Conservation (phyloP, 192 early-diverging fungal genomes). For the Umbelopsis sp. region DNA sequence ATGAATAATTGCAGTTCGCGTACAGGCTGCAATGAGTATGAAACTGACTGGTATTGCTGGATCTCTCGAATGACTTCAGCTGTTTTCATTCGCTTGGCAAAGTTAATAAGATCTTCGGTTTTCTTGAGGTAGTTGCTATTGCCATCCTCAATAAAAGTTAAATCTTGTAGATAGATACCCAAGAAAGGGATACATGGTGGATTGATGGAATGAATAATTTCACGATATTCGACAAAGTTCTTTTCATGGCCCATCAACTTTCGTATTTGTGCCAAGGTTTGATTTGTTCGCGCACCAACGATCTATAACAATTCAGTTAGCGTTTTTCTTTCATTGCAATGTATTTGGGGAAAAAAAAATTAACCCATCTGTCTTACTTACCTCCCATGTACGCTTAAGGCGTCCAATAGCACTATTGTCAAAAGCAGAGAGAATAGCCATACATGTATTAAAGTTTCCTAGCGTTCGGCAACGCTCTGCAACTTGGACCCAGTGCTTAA, state of each 20-base stretch:
- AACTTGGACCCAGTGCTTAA: slow-evolving; percentile 85
- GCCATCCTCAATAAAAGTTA: slow-evolving; percentile 86
- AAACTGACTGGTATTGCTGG: slow-evolving; percentile 87
- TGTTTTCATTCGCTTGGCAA: slow-evolving; percentile 85
- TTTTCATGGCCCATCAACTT: slow-evolving; percentile 73
- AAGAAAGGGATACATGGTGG: slow-evolving; percentile 77
- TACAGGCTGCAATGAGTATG: slow-evolving; percentile 76
- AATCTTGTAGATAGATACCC: slow-evolving; percentile 78
- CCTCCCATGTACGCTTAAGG: slow-evolving; percentile 88
- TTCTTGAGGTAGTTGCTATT: slow-evolving; percentile 70
- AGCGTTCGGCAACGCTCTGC: slow-evolving; percentile 81
- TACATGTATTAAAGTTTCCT: slow-evolving; percentile 94
- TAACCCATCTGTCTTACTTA: too few species aligned
- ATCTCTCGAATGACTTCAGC: slow-evolving; percentile 90
- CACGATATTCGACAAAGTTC: slow-evolving; percentile 78
- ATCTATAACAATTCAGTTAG: neutral
- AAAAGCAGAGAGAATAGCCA: slow-evolving; percentile 87
- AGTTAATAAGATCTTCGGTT: slow-evolving; percentile 80
- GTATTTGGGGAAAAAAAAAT: too few species aligned
- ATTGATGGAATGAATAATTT: slow-evolving; percentile 71
- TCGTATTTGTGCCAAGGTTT: slow-evolving; percentile 57
- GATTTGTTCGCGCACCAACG: slow-evolving; percentile 46
- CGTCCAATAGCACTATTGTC: slow-evolving; percentile 88
- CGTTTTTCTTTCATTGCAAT: too few species aligned
- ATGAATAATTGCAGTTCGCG: slow-evolving; percentile 85